These are phyloP conservation scores for Balakata baccata DNA, from an alignment of 345 rosid genomes.

Conservation along the genomic window DNA sequence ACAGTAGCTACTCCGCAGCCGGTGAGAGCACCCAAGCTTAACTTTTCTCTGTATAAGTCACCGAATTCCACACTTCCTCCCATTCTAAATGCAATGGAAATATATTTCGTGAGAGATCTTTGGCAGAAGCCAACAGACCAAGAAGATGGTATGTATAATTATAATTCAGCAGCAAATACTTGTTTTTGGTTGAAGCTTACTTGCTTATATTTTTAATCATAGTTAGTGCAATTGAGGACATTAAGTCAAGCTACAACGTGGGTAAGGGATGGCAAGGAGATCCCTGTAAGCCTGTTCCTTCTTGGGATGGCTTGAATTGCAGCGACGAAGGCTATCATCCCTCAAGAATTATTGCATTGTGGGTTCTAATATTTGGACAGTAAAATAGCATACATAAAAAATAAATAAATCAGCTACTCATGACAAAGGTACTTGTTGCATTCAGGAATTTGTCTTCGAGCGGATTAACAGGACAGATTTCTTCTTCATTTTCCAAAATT, in stretches of 20 bases:
- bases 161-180: background rate
- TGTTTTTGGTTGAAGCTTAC: background rate
- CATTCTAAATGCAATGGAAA: conserved; percentile 34
- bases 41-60: conserved; percentile 16
- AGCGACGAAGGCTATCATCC: conserved; percentile 27
- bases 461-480: conserved; percentile 28
- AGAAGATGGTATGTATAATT: conserved; percentile 26
- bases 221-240: conserved; percentile 28
- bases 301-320: conserved; percentile 36
- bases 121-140: conserved; percentile 16
- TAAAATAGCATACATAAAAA: background rate
- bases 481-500: conserved; percentile 18
- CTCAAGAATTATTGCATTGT: conserved; percentile 31
- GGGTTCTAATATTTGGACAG: conserved; percentile 3
- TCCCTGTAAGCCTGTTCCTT: conserved; percentile 19
- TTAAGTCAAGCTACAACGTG: conserved; percentile 21
- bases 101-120: conserved; percentile 18
- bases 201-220: background rate
- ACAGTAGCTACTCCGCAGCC: conserved; percentile 10
- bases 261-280: conserved; percentile 34
- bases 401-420: conserved; percentile 11
- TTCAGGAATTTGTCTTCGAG: conserved; percentile 33
- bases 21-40: conserved; percentile 28
- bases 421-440: background rate
- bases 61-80: conserved; percentile 30